Evolutionary conservation across 768 basidiomycete genomes (phyloP).

Genomic region (Tephrocybe sp.): DNA sequence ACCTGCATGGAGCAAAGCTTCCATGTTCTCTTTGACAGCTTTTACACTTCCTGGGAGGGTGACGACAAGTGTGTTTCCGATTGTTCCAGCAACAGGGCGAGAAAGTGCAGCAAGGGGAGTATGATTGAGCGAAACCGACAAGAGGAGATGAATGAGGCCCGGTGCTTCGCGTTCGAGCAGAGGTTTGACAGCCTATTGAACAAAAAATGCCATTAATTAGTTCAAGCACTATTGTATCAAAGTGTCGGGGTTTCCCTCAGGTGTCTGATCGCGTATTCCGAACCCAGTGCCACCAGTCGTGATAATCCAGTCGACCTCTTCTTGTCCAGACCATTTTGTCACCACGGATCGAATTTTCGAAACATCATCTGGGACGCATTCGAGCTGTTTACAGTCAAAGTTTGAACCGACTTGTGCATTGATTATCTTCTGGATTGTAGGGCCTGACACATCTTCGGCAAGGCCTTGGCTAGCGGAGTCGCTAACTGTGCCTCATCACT

Average conservation of each 20-base stretch:
- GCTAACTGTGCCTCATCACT: constrained; percentile 47
- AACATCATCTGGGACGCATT: constrained; percentile 68
- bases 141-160: constrained; percentile 72
- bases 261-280: constrained; percentile 75
- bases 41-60: constrained; percentile 86
- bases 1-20: constrained; percentile 53
- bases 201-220: neutral
- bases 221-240: neutral
- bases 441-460: constrained; percentile 63
- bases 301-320: constrained; percentile 67
- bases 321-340: constrained; percentile 40
- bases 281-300: constrained; percentile 90
- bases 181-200: constrained; percentile 51
- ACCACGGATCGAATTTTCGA: constrained; percentile 47
- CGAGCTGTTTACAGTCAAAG: constrained; percentile 33
- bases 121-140: constrained; percentile 64
- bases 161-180: constrained; percentile 67
- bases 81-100: constrained; percentile 77
- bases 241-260: constrained; percentile 53
- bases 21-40: constrained; percentile 78
- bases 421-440: constrained; percentile 54
- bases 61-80: constrained; percentile 63
- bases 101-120: constrained; percentile 83
- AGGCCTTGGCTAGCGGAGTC: constrained; percentile 58
- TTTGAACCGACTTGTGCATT: constrained; percentile 21